These are phyloP conservation scores for Hygrocybe coccinea DNA, from an alignment of 768 basidiomycete species.

Conservation along the genomic window DNA sequence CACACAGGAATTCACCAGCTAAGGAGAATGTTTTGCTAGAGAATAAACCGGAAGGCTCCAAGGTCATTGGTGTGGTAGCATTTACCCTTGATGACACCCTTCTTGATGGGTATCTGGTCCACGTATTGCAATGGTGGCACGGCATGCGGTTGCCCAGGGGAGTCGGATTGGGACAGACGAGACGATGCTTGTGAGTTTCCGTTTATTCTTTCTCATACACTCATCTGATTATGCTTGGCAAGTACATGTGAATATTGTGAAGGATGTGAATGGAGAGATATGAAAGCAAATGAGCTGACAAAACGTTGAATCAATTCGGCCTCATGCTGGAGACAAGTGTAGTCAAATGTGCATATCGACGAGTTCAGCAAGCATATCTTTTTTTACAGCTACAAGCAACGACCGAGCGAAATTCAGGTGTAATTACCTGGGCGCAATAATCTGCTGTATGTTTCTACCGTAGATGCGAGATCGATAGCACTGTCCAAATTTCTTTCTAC, in stretches of 20 bases:
- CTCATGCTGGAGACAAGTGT: no score
- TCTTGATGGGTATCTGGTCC: conserved; percentile 50
- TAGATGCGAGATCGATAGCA: no score
- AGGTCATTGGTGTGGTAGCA: conserved; percentile 59
- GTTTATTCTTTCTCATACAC: background rate
- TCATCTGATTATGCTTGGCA: conserved; percentile 1
- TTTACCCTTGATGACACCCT: conserved; percentile 52
- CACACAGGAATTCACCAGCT: background rate
- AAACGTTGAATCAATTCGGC: background rate
- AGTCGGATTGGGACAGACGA: conserved; percentile 53
- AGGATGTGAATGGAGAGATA: conserved; percentile 78
- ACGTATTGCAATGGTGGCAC: conserved; percentile 70
- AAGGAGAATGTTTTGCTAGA: background rate
- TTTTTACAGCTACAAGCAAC: no score
- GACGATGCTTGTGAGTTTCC: conserved; percentile 60
- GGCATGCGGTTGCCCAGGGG: conserved; percentile 66
- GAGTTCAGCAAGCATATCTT: no score
- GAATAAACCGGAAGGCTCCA: background rate
- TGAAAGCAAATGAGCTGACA: conserved; percentile 39
- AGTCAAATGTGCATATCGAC: no score
- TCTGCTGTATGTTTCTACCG: no score
- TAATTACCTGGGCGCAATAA: no score
- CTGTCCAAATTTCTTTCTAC: no score
- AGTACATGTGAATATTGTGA: conserved; percentile 70
- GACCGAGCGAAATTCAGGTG: no score